phyloP scores from a whole-genome alignment of 495 filamentous ascomycete genomes.

The Terfezia boudieri region DNA sequence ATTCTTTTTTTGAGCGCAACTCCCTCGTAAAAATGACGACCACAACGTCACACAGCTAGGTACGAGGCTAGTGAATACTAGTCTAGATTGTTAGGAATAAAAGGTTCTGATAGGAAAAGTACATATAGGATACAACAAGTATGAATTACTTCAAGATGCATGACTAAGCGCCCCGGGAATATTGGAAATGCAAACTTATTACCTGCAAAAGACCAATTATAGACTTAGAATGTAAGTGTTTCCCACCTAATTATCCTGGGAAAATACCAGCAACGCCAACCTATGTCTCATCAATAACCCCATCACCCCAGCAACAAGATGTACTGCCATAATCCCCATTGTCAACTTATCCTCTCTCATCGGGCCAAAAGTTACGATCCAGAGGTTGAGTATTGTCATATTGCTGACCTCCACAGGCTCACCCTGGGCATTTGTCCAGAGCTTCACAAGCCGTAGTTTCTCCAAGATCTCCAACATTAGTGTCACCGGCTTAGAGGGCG shows the following conservation, averaged over 20 bases:
- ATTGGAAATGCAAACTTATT: too few relatives aligned
- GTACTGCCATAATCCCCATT: conserved; percentile 49
- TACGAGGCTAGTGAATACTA: too few relatives aligned
- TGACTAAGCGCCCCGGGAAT: too few relatives aligned
- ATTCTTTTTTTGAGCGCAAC: too few relatives aligned
- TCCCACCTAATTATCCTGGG: conserved; percentile 42
- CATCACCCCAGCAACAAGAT: conserved; percentile 47
- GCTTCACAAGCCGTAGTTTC: conserved; percentile 37
- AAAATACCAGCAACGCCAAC: conserved; percentile 65
- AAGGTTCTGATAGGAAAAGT: too few relatives aligned
- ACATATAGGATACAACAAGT: too few relatives aligned
- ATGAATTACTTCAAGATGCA: too few relatives aligned
- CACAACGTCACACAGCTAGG: too few relatives aligned
- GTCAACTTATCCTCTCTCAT: conserved; percentile 70
- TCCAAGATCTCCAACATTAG: conserved; percentile 40
- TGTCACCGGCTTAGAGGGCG: conserved; percentile 41
- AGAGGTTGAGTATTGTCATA: conserved; percentile 79
- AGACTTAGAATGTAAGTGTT: too few relatives aligned
- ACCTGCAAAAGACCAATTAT: too few relatives aligned
- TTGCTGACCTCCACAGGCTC: conserved; percentile 65
- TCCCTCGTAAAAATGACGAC: too few relatives aligned
- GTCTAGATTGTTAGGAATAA: too few relatives aligned
- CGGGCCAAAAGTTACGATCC: conserved; percentile 88
- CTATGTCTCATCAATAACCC: conserved; percentile 71
- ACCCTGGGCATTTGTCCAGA: conserved; percentile 33